These are phyloP conservation scores for Podospora appendiculata DNA, from an alignment of 495 filamentous ascomycete genomes.

Conservation along the genomic window DNA sequence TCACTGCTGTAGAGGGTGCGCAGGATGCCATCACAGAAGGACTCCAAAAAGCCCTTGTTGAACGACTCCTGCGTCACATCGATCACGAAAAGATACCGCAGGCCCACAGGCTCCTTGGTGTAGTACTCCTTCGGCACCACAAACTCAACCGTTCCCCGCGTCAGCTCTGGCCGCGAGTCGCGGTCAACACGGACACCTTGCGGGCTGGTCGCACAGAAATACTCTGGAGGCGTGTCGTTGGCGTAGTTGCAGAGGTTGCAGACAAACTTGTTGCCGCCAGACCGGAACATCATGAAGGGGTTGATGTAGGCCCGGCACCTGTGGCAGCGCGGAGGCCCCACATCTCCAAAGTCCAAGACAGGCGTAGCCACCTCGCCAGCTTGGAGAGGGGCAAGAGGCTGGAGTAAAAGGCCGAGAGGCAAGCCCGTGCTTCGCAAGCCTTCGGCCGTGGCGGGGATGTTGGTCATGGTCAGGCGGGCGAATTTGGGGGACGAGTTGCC, in stretches of 20 bases:
- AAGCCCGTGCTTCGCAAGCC: conserved; percentile 70
- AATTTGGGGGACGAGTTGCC: conserved; percentile 96
- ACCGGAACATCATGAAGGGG: conserved; percentile 95
- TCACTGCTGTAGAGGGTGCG: conserved; percentile 71
- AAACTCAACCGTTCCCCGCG: conserved; percentile 89
- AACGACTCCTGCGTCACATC: conserved; percentile 87
- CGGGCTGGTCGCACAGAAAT: conserved; percentile 85
- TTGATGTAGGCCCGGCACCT: conserved; percentile 97
- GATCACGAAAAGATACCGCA: conserved; percentile 85
- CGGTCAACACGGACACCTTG: conserved; percentile 83
- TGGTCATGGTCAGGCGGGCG: conserved; percentile 83
- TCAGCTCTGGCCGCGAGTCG: conserved; percentile 81
- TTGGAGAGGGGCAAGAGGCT: conserved; percentile 79
- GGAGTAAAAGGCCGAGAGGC: conserved; percentile 80
- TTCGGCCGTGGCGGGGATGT: conserved; percentile 77
- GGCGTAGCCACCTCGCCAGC: conserved; percentile 83
- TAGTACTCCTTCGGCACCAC: conserved; percentile 97
- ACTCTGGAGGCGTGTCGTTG: conserved; percentile 87
- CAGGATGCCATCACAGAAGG: conserved; percentile 83
- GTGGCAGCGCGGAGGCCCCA: conserved; percentile 84
- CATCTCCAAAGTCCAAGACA: conserved; percentile 90
- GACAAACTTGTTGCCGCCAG: conserved; percentile 90
- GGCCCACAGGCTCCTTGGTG: conserved; percentile 85
- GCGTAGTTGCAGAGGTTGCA: conserved; percentile 99
- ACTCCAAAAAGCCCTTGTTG: conserved; percentile 83